A percentile compares a stretch with the other conserved stretches of the same genome.
These are phyloP conservation scores for Pythium folliculosum DNA, from an alignment of 352 stramenopile species.

Conservation along the genomic window DNA sequence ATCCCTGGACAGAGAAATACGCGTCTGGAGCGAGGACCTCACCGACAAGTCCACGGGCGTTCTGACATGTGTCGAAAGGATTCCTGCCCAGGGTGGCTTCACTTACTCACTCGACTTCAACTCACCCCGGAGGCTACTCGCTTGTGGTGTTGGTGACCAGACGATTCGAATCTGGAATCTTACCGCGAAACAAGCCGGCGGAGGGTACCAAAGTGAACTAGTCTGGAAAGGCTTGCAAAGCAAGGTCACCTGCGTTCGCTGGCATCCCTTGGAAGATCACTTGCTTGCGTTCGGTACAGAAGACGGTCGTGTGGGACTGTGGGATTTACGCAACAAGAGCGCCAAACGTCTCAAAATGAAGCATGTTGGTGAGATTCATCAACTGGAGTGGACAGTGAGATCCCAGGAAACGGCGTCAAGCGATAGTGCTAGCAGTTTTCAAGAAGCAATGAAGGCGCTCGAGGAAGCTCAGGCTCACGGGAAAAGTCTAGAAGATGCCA, in stretches of 20 bases:
- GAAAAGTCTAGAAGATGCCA: conserved; percentile 49
- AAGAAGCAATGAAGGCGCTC: conserved; percentile 48
- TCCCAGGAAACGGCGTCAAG: background rate
- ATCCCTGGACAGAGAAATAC: conserved; percentile 68
- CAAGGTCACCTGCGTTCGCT: conserved; percentile 69
- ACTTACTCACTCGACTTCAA: conserved; percentile 59
- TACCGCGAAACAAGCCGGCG: conserved; percentile 4
- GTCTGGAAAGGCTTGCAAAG: conserved; percentile 82
- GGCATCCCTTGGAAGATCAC: conserved; percentile 55
- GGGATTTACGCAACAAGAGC: conserved; percentile 57
- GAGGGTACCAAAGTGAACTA: conserved; percentile 40
- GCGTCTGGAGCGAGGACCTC: conserved; percentile 51
- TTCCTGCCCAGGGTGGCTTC: conserved; percentile 64
- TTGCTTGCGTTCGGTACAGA: conserved; percentile 74
- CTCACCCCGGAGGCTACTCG: conserved; percentile 30
- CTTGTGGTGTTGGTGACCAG: conserved; percentile 67
- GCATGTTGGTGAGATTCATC: conserved; percentile 42
- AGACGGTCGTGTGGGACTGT: conserved; percentile 62
- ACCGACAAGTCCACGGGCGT: background rate
- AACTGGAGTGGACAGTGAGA: conserved; percentile 45
- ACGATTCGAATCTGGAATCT: conserved; percentile 72
- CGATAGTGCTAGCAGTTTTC: background rate
- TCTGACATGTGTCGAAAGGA: conserved; percentile 39
- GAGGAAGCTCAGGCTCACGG: conserved; percentile 52
- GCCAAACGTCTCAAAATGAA: conserved; percentile 48